A percentile compares a stretch with the other conserved stretches of the same genome.
phyloP scores from a whole-genome alignment of 352 stramenopile species.

The Globisporangium rhizosaccharum region DNA sequence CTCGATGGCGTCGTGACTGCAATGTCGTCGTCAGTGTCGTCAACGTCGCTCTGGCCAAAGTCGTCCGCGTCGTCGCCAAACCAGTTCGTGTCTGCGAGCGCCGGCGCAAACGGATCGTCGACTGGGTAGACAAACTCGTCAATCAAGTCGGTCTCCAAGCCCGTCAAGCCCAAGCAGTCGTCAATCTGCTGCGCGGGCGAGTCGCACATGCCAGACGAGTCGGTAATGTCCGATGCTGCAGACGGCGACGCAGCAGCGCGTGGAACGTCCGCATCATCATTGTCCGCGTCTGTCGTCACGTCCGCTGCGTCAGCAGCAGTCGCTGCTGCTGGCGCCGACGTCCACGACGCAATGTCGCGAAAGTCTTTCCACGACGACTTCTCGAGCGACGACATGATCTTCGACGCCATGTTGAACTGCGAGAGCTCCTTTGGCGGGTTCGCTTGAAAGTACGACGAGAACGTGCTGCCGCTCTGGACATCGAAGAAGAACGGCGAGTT shows the following conservation, averaged over 20 bases:
- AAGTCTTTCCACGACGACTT: slow-evolving; percentile 88
- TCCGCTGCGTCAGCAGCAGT: slow-evolving; percentile 23
- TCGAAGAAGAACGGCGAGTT: slow-evolving; percentile 70
- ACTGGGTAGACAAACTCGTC: slow-evolving; percentile 82
- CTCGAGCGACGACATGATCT: slow-evolving; percentile 80
- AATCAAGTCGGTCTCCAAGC: slow-evolving; percentile 63
- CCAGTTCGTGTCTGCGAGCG: slow-evolving; percentile 58
- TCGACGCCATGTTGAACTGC: slow-evolving; percentile 83
- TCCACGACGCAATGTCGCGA: slow-evolving; percentile 74
- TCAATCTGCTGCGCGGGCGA: slow-evolving; percentile 39
- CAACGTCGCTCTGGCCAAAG: slow-evolving; percentile 50
- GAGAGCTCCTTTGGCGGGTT: slow-evolving; percentile 73
- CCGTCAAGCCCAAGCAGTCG: slow-evolving; percentile 32
- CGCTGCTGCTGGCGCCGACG: slow-evolving; percentile 18
- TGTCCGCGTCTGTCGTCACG: slow-evolving; percentile 23
- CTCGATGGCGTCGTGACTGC: neutral
- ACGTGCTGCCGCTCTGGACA: slow-evolving; percentile 66
- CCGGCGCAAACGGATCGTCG: slow-evolving; percentile 63
- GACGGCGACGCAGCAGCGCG: slow-evolving; percentile 35
- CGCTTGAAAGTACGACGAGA: slow-evolving; percentile 77
- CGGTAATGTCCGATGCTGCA: slow-evolving; percentile 65
- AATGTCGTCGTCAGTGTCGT: slow-evolving; percentile 34
- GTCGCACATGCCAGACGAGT: slow-evolving; percentile 48
- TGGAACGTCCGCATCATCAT: slow-evolving; percentile 4
- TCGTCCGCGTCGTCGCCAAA: slow-evolving; percentile 51